phyloP scores from a whole-genome alignment of 345 rosid genomes.

The Sapria himalayana region DNA sequence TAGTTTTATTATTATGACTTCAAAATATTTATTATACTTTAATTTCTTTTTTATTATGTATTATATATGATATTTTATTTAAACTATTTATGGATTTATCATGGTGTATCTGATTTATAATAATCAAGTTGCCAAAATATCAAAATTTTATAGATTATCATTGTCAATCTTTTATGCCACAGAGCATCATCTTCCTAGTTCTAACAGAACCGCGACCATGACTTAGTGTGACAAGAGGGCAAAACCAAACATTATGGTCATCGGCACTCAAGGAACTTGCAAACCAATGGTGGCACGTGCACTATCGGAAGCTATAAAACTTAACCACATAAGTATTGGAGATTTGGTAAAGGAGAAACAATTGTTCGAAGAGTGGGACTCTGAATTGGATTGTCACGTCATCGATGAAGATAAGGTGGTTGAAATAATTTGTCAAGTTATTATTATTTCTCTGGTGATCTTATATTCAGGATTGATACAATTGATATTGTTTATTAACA shows the following conservation, averaged over 20 bases:
- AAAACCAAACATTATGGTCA: slow-evolving; percentile 56
- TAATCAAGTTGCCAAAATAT: too few species aligned
- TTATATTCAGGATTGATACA: not conserved
- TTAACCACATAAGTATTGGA: slow-evolving; percentile 58
- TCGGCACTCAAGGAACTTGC: slow-evolving; percentile 90
- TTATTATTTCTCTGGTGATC: not conserved
- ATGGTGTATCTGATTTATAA: too few species aligned
- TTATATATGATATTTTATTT: too few species aligned
- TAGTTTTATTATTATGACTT: too few species aligned
- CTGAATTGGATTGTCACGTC: slow-evolving; percentile 39
- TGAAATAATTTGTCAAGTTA: not conserved
- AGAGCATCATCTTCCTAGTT: too few species aligned
- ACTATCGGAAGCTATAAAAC: slow-evolving; percentile 44
- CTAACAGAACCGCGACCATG: too few species aligned
- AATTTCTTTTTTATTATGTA: too few species aligned
- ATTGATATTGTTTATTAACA: too few species aligned
- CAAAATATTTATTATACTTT: too few species aligned
- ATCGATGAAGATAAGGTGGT: slow-evolving; percentile 66
- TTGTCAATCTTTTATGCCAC: too few species aligned
- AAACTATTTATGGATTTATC: too few species aligned
- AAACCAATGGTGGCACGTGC: slow-evolving; percentile 64
- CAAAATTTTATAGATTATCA: too few species aligned
- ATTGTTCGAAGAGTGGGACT: slow-evolving; percentile 87
- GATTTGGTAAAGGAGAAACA: slow-evolving; percentile 66
- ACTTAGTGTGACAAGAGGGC: slow-evolving; percentile 21